phyloP scores from a whole-genome alignment of 2,329 filamentous ascomycete genomes.

The Talaromyces rugulosus region DNA sequence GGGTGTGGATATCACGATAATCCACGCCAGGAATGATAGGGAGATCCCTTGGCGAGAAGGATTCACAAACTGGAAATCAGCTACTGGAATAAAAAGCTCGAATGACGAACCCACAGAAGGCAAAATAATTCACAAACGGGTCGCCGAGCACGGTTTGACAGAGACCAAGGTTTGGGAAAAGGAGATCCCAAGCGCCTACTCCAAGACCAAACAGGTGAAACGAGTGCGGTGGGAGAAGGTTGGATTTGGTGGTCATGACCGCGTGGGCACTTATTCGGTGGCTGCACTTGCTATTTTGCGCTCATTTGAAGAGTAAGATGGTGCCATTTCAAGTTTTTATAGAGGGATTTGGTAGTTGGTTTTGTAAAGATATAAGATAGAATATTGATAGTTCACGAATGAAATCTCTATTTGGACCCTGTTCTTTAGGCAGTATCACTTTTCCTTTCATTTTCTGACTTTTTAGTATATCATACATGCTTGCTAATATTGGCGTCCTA shows the following conservation, averaged over 20 bases:
- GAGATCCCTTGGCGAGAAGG: slow-evolving; percentile 69
- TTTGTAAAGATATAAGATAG: background rate
- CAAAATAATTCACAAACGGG: slow-evolving; percentile 23
- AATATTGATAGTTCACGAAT: background rate
- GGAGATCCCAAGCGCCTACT: background rate
- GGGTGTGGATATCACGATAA: slow-evolving; percentile 61
- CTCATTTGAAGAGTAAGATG: slow-evolving; percentile 30
- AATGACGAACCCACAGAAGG: slow-evolving; percentile 21
- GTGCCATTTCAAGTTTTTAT: background rate
- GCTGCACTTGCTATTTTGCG: slow-evolving; percentile 35
- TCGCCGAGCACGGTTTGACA: slow-evolving; percentile 24
- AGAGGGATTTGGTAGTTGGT: background rate
- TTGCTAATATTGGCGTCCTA: background rate
- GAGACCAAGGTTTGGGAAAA: slow-evolving; percentile 39
- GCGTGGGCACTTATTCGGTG: slow-evolving; percentile 36
- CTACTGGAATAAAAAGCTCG: slow-evolving; percentile 22
- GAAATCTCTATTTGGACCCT: background rate
- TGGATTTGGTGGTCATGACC: slow-evolving; percentile 41
- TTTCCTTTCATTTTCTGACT: background rate
- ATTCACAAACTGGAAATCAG: slow-evolving; percentile 35
- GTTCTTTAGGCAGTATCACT: background rate
- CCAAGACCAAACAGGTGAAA: slow-evolving; percentile 23
- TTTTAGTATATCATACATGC: background rate
- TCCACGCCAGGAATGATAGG: slow-evolving; percentile 76
- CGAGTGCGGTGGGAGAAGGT: slow-evolving; percentile 42